phyloP scores from a whole-genome alignment of 2,329 filamentous ascomycete species.

The Penicillium corylophilum region DNA sequence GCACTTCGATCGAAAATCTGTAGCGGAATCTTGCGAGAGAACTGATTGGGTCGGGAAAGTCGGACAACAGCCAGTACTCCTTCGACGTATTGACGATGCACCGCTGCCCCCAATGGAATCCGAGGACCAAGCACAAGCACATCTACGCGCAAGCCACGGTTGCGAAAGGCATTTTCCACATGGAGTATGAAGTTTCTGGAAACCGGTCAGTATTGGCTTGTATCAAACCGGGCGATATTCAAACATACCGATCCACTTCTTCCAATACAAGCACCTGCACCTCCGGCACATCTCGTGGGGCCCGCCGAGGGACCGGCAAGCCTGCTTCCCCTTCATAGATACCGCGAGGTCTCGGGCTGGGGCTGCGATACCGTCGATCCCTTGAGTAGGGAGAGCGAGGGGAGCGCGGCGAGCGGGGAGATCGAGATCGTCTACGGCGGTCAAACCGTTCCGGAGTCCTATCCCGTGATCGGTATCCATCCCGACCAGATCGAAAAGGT shows the following conservation, averaged over 20 bases:
- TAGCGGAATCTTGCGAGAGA: constrained; percentile 70
- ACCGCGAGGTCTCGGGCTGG: constrained; percentile 61
- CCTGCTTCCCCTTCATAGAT: constrained; percentile 59
- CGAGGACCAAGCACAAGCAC: constrained; percentile 77
- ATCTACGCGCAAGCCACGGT: constrained; percentile 70
- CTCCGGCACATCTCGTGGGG: constrained; percentile 76
- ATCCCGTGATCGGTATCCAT: constrained; percentile 58
- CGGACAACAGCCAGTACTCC: constrained; percentile 84
- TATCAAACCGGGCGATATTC: constrained; percentile 9
- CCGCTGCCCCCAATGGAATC: constrained; percentile 73
- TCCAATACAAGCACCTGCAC: constrained; percentile 83
- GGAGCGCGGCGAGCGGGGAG: constrained; percentile 38
- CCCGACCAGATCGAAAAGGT: constrained; percentile 56
- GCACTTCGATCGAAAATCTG: constrained; percentile 81
- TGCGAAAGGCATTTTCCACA: constrained; percentile 73
- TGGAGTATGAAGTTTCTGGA: constrained; percentile 77
- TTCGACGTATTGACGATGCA: constrained; percentile 81
- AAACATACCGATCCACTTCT: constrained; percentile 61
- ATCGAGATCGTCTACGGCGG: constrained; percentile 64
- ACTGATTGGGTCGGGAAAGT: constrained; percentile 68
- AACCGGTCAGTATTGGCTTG: constrained; percentile 10
- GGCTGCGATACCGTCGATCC: constrained; percentile 67
- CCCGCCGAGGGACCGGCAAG: constrained; percentile 70
- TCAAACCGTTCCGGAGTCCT: constrained; percentile 53
- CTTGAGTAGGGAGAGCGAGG: constrained; percentile 52